Base-by-base conservation (phyloP, 805 yeast genomes). In the Saturnispora besseyi region DNA sequence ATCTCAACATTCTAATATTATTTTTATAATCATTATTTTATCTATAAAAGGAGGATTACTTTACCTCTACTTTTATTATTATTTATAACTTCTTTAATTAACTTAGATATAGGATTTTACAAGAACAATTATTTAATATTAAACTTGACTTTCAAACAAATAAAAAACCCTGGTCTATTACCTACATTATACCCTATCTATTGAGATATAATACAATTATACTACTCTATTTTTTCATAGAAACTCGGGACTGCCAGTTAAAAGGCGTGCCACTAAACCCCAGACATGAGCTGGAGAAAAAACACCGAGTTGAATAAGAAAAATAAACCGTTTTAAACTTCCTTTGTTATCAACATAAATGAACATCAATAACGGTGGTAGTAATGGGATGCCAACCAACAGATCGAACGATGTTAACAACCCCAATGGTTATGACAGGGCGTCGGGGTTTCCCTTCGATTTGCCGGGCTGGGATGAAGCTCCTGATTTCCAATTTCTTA, bases 381-480 rank as follows among this genome's bases (percentile, higher is more conserved):
- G 40, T 36, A 36, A 36, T 36, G 40, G 21, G 40, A 36, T 36
- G 40, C 40, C 40, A 18, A 36, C 6, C 24, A 36, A 15, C 40
- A 36, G 15, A 21, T 18, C 40, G 6, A 36, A 36, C 40, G 40
- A 36, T 8, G 30, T 13, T 11, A 38, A 22, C 31, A 15, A 43
- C 30, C 11, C 36, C 37, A 43, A 43, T 12, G 36, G 26, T 22
- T 30, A 12, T 30, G 45, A 43, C n/a, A 31, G 36, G 26, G 36
- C 33, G 10, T 10, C 36, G 5, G 45, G 15, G 4, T 34, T 58
- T 11, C 51, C 52, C 8, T 60, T 63, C 52, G 66, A 62, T 40
- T 57, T 61, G 41, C 18, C 62, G 15, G 53, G 55, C 33, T 64
- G 67, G 67, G 57, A 53, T n/a, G 67, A 62, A n/a, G 41, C 58